Conservation (phyloP, 805 yeast species). For the Metschnikowia gelsemii region DNA sequence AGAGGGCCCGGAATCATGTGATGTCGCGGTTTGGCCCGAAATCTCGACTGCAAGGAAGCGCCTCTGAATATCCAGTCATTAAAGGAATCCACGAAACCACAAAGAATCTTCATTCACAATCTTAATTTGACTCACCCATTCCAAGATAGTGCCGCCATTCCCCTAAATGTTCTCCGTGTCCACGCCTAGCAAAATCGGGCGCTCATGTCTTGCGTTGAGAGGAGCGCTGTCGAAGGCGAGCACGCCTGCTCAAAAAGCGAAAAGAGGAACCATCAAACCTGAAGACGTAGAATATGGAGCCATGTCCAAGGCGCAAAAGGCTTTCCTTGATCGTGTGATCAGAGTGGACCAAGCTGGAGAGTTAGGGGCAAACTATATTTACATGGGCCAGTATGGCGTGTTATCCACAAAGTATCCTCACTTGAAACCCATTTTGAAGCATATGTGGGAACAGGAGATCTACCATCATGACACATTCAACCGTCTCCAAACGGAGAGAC, state of each 20-base stretch:
- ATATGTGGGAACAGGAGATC: slow-evolving; percentile 98
- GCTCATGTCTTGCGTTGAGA: neutral
- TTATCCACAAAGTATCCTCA: slow-evolving; percentile 69
- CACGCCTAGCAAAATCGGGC: neutral
- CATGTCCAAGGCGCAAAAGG: slow-evolving; percentile 56
- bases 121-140: no score
- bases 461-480: slow-evolving; percentile 89
- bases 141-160: no score
- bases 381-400: slow-evolving; percentile 84
- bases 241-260: slow-evolving; percentile 2
- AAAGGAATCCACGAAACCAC: neutral
- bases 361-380: slow-evolving; percentile 90
- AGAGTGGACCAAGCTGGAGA: slow-evolving; percentile 99
- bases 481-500: slow-evolving; percentile 63
- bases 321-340: slow-evolving; percentile 69
- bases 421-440: slow-evolving; percentile 75
- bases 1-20: slow-evolving; percentile 6
- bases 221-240: slow-evolving; percentile 10
- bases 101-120: neutral
- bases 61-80: neutral
- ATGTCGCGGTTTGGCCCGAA: neutral
- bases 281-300: slow-evolving; percentile 33
- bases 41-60: neutral
- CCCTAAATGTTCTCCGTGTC: slow-evolving; percentile 6
- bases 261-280: neutral